Evolutionary conservation across 306 rosid species (phyloP), one percentile per base, ranked within the genome.

Genomic region (Albizia julibrissin): DNA sequence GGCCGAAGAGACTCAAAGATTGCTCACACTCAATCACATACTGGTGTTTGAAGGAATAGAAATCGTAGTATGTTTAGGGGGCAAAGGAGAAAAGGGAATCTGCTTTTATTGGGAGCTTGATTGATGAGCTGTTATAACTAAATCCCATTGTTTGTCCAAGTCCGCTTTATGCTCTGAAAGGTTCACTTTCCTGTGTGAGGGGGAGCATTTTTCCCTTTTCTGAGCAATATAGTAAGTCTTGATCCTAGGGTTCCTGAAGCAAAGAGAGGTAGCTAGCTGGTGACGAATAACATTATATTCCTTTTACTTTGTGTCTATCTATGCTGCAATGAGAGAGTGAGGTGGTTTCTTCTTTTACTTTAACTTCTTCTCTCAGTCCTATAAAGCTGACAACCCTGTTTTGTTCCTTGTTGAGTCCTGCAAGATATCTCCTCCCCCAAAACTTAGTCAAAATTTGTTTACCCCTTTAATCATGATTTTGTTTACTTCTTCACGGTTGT

Each of bases 81-180:
- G 80, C 81, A 85, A 76, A 89, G 89, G 84, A 82, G 84, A 87
- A 92, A 95, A 93, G 98, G 94, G 98, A 91, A 96, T 96, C 94
- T 93, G 91, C 94, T 96, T 37, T 96, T 93, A 80, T 86, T 85
- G 89, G 62, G 70, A 74, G 91, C 79, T 87, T 37, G 85, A 6
- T 54, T 56, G 88, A 88, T 92, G 98, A 96, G 93, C 92, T 91
- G 99, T 93, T 80, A 1, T 37, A 83, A 90, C 90, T 76, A 91
- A 37, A 89, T 91, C 89, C 84, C 92, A 84, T 85, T 87, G 90
- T 89, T 86, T 84, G 84, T 85, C 88, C n/a, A 77, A 47, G 86
- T 82, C 85, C 78, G 83, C 94, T 92, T 89, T 90, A 89, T 89
- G 90, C 94, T 91, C 93, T 91, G 88, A 89, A 92, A 92, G 95